phyloP scores from a whole-genome alignment of 345 rosid genomes.

The Dimocarpus longan region DNA sequence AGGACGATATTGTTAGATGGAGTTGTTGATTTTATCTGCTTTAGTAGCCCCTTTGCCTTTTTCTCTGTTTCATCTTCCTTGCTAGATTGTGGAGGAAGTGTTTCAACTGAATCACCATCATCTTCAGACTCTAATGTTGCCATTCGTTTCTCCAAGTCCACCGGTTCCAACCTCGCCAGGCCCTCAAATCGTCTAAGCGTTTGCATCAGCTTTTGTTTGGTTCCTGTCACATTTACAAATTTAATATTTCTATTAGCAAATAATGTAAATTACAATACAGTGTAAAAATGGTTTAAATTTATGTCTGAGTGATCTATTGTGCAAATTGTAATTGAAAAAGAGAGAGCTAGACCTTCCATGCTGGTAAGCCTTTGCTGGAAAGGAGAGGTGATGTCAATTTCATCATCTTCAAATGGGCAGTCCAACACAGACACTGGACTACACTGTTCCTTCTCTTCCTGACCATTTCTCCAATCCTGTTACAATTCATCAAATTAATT shows the following conservation, averaged over 20 bases:
- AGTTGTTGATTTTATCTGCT: constrained; percentile 15
- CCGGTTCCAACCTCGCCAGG: constrained; percentile 52
- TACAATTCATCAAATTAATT: neutral
- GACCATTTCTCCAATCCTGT: constrained; percentile 56
- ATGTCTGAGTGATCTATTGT: too few relatives aligned
- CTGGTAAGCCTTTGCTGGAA: constrained; percentile 25
- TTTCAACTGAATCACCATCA: constrained; percentile 15
- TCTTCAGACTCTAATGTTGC: constrained; percentile 35
- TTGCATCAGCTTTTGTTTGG: constrained; percentile 42
- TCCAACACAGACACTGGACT: constrained; percentile 88
- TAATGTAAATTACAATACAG: too few relatives aligned
- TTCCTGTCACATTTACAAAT: constrained; percentile 30
- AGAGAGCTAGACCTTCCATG: constrained; percentile 32
- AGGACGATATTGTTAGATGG: neutral
- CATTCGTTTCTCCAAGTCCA: constrained; percentile 64
- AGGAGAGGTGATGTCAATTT: constrained; percentile 33
- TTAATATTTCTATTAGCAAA: neutral
- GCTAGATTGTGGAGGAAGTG: neutral
- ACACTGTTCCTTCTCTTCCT: constrained; percentile 65
- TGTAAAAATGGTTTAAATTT: too few relatives aligned
- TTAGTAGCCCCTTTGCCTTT: constrained; percentile 23
- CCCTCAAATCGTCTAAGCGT: constrained; percentile 41
- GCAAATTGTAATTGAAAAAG: neutral
- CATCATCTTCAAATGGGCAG: constrained; percentile 73
- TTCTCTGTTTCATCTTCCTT: constrained; percentile 15